Evolutionary conservation across 208 protist genomes (phyloP), one percentile per base, ranked within the genome.

Genomic region (Trypanosomatidae sp.): DNA sequence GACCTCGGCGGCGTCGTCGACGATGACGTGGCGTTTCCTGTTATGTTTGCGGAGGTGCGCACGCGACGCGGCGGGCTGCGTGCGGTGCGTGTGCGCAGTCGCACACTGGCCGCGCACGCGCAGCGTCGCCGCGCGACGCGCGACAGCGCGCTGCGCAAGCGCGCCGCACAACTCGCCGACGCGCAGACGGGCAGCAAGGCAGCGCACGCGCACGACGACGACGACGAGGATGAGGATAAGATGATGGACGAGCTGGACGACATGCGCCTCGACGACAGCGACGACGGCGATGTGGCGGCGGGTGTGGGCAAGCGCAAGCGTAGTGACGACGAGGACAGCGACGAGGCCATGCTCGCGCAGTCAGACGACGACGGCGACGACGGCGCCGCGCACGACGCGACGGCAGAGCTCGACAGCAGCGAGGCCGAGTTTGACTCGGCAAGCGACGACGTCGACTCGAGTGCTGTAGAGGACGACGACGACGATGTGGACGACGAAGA

Each of bases 21-120:
- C 42, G 64, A 67, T 32, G 81, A 82, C 37, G 74, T 90, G 43
- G 43, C 73, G 48, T 90, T 90, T 40, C 81, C 81, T 2, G 50
- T 53, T 5, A 86, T 79, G 69, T 90, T 90, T 52, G 70, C 66
- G 28, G 75, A 90, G 47, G 65, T 70, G 1, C 64, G 65, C n/a
- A 66, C 62, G 16, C 39, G 56, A n/a, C 61, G 62, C 15, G 60
- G 58, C 1, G 72, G 61, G 6, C 62, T 53, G 18, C 65, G 59
- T 11, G 61, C 68, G 8, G 46, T 81, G 32, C 67, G 70, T 2
- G 72, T 86, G 35, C 56, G 59, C 23, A 77, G 63, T 54, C n/a
- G n/a, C 65, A 48, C 49, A 8, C 37, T 65, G 2, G 57, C 69
- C 10, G 37, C 56, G 3, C 53, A 57, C 2, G 56, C 54, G 43